phyloP scores from a whole-genome alignment of 805 yeast species.

The Kluyveromyces lactis region DNA sequence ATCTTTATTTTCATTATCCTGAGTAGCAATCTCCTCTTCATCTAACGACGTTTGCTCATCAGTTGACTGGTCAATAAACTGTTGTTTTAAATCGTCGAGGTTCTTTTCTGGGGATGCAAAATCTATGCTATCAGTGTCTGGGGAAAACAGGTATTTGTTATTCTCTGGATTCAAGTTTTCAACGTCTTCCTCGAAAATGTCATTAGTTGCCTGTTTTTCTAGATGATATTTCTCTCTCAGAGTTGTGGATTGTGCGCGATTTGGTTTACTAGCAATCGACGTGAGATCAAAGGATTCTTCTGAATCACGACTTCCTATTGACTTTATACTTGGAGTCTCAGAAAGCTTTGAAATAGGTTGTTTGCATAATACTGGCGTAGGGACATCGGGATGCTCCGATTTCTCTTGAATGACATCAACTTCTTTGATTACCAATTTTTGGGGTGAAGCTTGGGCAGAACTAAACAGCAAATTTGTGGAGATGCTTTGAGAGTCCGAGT shows the following conservation, averaged over 20 bases:
- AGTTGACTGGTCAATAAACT: conserved; percentile 17
- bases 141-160: conserved; percentile 23
- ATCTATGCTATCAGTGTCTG: conserved; percentile 22
- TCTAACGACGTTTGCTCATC: conserved; percentile 10
- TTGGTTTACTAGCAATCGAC: not conserved
- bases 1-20: conserved; percentile 1
- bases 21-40: conserved; percentile 1
- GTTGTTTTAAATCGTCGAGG: conserved; percentile 23
- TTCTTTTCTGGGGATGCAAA: conserved; percentile 27
- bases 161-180: conserved; percentile 3
- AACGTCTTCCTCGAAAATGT: conserved; percentile 2
- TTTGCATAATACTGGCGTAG: not conserved
- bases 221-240: not conserved
- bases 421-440: conserved; percentile 4
- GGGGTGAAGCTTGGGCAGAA: conserved; percentile 18
- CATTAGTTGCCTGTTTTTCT: not conserved
- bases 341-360: conserved; percentile 10
- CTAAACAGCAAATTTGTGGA: conserved; percentile 19
- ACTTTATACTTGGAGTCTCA: conserved; percentile 23
- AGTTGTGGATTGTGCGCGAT: not conserved
- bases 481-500: conserved; percentile 10
- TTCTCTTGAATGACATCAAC: conserved; percentile 1
- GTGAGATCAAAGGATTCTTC: conserved; percentile 8
- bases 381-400: not conserved
- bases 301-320: conserved; percentile 20